phyloP scores from a whole-genome alignment of 2,329 filamentous ascomycete species.

The Apiospora saccharicola region DNA sequence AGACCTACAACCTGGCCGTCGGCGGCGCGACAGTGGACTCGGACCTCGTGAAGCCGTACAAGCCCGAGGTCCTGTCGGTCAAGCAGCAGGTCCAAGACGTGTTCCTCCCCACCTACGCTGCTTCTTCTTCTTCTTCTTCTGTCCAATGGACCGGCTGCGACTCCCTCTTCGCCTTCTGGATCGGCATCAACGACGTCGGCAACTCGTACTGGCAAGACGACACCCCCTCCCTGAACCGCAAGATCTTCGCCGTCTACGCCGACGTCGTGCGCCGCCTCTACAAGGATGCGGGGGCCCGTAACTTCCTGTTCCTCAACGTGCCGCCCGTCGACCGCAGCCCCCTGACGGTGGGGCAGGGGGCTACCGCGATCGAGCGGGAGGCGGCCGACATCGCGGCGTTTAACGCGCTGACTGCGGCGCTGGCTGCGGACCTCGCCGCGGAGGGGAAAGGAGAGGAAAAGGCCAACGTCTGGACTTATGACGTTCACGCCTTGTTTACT shows the following conservation, averaged over 20 bases:
- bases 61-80: slow-evolving; percentile 52
- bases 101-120: slow-evolving; percentile 50
- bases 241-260: slow-evolving; percentile 53
- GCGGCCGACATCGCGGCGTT: slow-evolving; percentile 57
- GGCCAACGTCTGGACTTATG: slow-evolving; percentile 59
- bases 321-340: slow-evolving; percentile 65
- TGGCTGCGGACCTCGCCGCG: slow-evolving; percentile 49
- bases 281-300: slow-evolving; percentile 55
- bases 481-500: slow-evolving; percentile 59
- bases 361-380: slow-evolving; percentile 42
- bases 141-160: slow-evolving; percentile 45
- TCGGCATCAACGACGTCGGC: slow-evolving; percentile 64
- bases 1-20: slow-evolving; percentile 61
- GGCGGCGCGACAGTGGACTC: slow-evolving; percentile 62
- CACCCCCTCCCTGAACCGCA: slow-evolving; percentile 43
- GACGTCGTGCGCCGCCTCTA: slow-evolving; percentile 56
- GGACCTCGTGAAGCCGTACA: slow-evolving; percentile 58
- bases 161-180: slow-evolving; percentile 57
- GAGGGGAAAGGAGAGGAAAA: slow-evolving; percentile 44
- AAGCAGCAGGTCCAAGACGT: slow-evolving; percentile 57
- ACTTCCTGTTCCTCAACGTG: slow-evolving; percentile 67
- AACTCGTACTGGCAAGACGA: slow-evolving; percentile 51
- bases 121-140: slow-evolving; percentile 42
- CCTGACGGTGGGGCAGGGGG: slow-evolving; percentile 50
- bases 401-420: slow-evolving; percentile 53